Percentiles rank a stretch among this genome's conserved stretches.
Conservation (phyloP, 2,329 filamentous ascomycete genomes). For the Phyllachora maydis region DNA sequence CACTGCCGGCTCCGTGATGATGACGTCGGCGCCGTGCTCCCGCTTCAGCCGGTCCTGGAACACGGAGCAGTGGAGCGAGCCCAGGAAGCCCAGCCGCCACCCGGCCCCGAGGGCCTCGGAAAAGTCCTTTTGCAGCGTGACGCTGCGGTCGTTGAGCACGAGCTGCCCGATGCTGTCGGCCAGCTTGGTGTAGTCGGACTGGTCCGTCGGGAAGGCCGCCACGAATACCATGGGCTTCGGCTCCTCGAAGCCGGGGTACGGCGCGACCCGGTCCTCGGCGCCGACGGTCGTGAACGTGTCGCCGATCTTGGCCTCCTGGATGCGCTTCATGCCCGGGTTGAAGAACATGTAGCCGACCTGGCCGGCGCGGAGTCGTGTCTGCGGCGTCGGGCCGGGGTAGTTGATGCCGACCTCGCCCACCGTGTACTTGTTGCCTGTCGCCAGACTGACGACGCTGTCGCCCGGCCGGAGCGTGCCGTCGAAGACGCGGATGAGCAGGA, state of each 20-base stretch:
- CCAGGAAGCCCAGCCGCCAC: constrained; percentile 84
- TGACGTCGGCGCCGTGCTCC: constrained; percentile 85
- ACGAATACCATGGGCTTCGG: constrained; percentile 99
- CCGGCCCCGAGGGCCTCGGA: constrained; percentile 86
- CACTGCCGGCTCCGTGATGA: constrained; percentile 90
- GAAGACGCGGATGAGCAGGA: constrained; percentile 78
- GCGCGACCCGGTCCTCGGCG: constrained; percentile 53
- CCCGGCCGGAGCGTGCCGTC: constrained; percentile 69
- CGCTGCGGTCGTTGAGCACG: constrained; percentile 82
- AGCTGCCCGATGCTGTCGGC: constrained; percentile 91
- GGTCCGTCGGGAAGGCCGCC: constrained; percentile 85
- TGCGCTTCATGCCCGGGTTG: constrained; percentile 95
- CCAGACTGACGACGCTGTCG: constrained; percentile 72
- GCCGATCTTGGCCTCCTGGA: constrained; percentile 86
- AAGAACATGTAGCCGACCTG: constrained; percentile 96
- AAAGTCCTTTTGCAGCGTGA: constrained; percentile 83
- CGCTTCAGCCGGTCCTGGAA: constrained; percentile 90
- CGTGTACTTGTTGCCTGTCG: constrained; percentile 72
- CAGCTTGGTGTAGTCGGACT: constrained; percentile 65
- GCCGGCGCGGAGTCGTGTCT: constrained; percentile 62
- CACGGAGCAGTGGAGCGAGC: constrained; percentile 96
- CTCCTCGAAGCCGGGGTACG: constrained; percentile 84
- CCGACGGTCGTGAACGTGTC: constrained; percentile 83
- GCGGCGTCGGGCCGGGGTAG: constrained; percentile 72
- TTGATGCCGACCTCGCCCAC: constrained; percentile 96